Base-by-base conservation (phyloP, 768 basidiomycete genomes). In the Podaxis sp. region DNA sequence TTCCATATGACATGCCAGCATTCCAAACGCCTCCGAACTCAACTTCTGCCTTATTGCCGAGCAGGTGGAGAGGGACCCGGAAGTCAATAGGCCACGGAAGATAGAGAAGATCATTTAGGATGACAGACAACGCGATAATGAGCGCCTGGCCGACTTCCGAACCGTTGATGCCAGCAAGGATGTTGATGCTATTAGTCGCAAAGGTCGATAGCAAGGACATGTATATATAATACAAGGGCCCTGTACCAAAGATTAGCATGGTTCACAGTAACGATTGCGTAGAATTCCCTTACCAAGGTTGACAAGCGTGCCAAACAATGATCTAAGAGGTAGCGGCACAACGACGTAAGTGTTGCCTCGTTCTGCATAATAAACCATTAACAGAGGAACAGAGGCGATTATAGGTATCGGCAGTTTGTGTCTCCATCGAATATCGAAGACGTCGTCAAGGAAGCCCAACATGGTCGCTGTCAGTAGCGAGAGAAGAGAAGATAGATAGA, bases 351-450 rank as follows among this genome's bases (percentile, higher is more conserved):
- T 99, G 67, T 95, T 88, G 8, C 97, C 97, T 10, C 86, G 85
- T 69, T 96, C 96, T 2, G 97, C 94, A 73, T 92, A 96, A 75
- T 99, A 99, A 8, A 98, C 96, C 78, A 99, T 89, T 26, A 99
- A 81, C 20, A 99, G 83, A 2, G 97, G 97, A 15, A 99, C 91
- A 22, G 93, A 92, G 0, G 95, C 96, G 65, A 99, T 91, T 71
- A 99, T 85, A 0, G 97, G 97, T 58, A 99, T 96, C 0, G 97
- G 97, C 12, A 99, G 77, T 74, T 99, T 99, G 76, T 99, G 95
- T 62, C 97, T 78, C 97, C 97, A 99, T 17, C 97, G 88, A 67
- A 99, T 98, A 73, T 99, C 97, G 68, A 99, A 99, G 3, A 99
- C 84, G 74, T 99, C 97, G 70, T 99, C 97, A 50, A 98, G 80